phyloP scores from a whole-genome alignment of 176 grass and related monocot species.

The Oryza glaberrima region DNA sequence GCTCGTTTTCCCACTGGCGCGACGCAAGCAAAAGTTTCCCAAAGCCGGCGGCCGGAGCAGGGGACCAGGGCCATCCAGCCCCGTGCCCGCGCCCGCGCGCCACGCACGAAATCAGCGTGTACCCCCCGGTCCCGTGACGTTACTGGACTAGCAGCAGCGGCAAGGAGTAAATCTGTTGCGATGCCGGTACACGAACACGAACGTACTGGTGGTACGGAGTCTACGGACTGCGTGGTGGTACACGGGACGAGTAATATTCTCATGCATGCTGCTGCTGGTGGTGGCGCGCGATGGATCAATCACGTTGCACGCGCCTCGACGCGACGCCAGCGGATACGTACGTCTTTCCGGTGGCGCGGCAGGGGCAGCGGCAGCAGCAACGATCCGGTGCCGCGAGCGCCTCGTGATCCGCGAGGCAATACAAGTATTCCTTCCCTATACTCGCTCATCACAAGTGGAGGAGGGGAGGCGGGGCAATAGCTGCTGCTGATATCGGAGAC shows the following conservation, averaged over 20 bases:
- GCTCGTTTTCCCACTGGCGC: neutral
- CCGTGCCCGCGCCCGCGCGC: neutral
- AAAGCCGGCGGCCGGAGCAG: neutral
- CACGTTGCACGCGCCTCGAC: constrained; percentile 15
- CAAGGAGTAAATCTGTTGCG: neutral
- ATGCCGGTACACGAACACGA: neutral
- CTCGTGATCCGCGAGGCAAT: constrained; percentile 42
- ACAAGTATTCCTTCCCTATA: neutral
- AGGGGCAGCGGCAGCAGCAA: neutral
- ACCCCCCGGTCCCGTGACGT: neutral
- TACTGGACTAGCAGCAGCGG: neutral
- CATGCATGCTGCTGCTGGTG: too few species aligned
- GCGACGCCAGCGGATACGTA: constrained; percentile 30
- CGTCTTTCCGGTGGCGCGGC: constrained; percentile 37
- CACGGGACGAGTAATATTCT: neutral
- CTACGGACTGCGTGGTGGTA: neutral
- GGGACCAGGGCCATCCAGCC: neutral
- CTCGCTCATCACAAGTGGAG: neutral
- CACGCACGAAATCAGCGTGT: constrained; percentile 29
- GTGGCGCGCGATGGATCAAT: neutral
- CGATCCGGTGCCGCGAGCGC: neutral
- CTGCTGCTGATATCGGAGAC: constrained; percentile 34
- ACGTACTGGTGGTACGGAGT: neutral
- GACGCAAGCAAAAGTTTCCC: neutral
- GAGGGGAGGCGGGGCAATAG: neutral